Evolutionary conservation across 305 asterid genomes (phyloP), one percentile per base, ranked within the genome.

Genomic region (Solanum hybrid): DNA sequence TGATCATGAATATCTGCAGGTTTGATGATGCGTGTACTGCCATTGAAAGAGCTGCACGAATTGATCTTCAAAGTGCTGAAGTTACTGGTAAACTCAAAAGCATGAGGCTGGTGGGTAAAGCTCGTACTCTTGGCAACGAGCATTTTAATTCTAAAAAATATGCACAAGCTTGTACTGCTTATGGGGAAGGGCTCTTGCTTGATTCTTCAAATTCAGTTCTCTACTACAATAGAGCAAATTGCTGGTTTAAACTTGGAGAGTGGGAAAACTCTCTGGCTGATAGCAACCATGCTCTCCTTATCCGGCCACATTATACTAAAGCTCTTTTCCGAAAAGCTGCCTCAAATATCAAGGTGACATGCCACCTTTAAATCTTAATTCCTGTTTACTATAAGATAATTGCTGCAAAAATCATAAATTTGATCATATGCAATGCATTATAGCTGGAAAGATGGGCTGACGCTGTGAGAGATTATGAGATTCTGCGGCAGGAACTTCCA

Each of bases 211-310:
- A 95, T 92, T 91, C 99, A 12, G 94, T 98, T 86, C 97, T 98
- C 80, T 97, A 93, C 93, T 94, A 98, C 92, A 98, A 98, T 90
- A 91, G 99, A 94, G 99, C 99, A 35, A 99, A 99, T 91, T 98
- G 99, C 86, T 95, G 97, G 97, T 94, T 91, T 92, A 98, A 95
- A 95, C 96, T 98, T 26, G 96, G 94, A n/a, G 91, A 92, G 79
- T 98, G 97, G 97, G 96, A 94, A 89, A 92, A 73, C 35, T 94
- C 99, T 14, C 89, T 98, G 64, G 96, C 93, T 22, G 99, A 98
- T 90, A 94, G 99, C 95, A 93, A 92, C 79, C 94, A 91, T 89
- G 99, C 99, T 38, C 98, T 98, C 76, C 92, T 82, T 72, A 90
- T 95, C 90, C 98, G 93, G 88, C 99, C 99, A 32, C 92, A 93